Evolutionary conservation across 2,329 filamentous ascomycete genomes (phyloP), one percentile per base, ranked within the genome.

Genomic region (Trichophyton rubrum): DNA sequence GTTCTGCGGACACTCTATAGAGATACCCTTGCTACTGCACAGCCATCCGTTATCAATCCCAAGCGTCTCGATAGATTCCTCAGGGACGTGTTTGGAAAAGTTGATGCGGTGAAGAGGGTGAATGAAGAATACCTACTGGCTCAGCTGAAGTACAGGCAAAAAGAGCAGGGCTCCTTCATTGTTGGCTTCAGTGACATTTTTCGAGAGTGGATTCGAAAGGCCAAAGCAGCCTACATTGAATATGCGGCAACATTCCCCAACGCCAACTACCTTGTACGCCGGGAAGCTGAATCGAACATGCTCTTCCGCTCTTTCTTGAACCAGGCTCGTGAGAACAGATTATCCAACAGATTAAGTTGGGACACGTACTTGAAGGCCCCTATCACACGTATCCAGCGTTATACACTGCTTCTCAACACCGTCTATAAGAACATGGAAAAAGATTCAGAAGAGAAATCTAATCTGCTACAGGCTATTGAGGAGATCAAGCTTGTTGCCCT

Each of bases 121-220:
- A 97, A 97, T 73, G 93, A 95, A 72, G 91, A 96, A 64, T 87
- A 93, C 71, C 81, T 99, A 20, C 77, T 99, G 24, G 88, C 92
- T 1, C 92, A 96, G 72, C 82, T 99, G 67, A 97, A 97, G 70
- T 99, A 97, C 71, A 85, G 93, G 27, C 93, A 99, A 72, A 88
- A 93, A 68, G 93, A 97, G 71, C 92, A 99, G 75, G 93, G 93
- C 0, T 93, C 93, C 0, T 99, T 90, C 85, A 86, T 99, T 62
- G 80, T 83, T 11, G 93, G 93, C 2, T 96, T 96, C 74, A 96
- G 91, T 70, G 93, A 97, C 69, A 89, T 99, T 57, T 97, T 99
- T 78, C 82, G 93, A 62, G 93, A 99, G 75, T 99, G 93, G 93
- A 96, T 97, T 64, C 84, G 93, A 64, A 97, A 96, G 73, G 93